Conservation (phyloP, 2,329 filamentous ascomycete genomes). For the Aspergillus nomiae region DNA sequence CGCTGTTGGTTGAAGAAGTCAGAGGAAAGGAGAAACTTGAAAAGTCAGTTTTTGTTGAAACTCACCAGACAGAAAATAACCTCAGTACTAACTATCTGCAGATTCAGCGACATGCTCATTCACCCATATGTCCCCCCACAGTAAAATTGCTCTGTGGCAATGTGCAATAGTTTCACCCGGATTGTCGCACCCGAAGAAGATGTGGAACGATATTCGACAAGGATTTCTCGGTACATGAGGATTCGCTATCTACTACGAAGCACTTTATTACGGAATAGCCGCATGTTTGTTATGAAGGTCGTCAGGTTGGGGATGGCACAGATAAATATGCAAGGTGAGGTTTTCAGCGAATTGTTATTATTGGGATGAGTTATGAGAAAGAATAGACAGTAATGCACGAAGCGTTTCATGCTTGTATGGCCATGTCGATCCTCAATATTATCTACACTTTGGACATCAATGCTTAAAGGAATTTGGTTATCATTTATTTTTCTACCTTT, state of each 20-base stretch:
- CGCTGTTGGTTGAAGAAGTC: conserved; percentile 91
- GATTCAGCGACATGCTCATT: conserved; percentile 54
- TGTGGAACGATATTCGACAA: conserved; percentile 49
- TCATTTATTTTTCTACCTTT: not conserved
- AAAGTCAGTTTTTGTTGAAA: conserved; percentile 56
- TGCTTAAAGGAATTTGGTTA: not conserved
- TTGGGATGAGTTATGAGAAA: conserved; percentile 42
- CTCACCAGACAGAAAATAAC: not conserved
- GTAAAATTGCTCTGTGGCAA: conserved; percentile 28
- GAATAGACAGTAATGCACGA: conserved; percentile 39
- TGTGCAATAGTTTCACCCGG: conserved; percentile 22
- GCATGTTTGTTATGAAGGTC: conserved; percentile 53
- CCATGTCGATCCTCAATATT: conserved; percentile 3
- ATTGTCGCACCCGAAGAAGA: conserved; percentile 48
- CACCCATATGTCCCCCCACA: conserved; percentile 51
- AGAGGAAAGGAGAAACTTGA: conserved; percentile 92
- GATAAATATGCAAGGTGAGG: conserved; percentile 50
- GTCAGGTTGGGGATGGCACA: conserved; percentile 53
- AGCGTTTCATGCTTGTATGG: conserved; percentile 19
- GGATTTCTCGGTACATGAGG: conserved; percentile 53
- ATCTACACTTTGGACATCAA: not conserved
- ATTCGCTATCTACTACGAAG: conserved; percentile 56
- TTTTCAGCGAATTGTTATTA: conserved; percentile 18
- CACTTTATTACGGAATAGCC: conserved; percentile 43
- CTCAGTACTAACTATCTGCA: conserved; percentile 26